These are phyloP conservation scores for Hanseniaspora sp. DNA, from an alignment of 1,139 yeast genomes.

Conservation along the genomic window DNA sequence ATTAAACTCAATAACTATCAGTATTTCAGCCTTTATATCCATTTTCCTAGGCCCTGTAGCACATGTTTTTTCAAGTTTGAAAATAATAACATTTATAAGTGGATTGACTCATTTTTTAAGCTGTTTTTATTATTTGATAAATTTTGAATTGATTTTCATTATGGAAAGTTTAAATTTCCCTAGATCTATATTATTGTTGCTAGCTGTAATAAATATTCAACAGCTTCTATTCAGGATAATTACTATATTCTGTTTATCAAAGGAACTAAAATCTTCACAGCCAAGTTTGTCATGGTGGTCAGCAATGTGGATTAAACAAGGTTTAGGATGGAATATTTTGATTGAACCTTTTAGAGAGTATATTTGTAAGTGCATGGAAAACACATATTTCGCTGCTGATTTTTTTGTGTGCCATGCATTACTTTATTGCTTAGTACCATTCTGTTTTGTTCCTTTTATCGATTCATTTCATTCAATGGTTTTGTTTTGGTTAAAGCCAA, in stretches of 20 bases:
- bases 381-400: slow-evolving; percentile 60
- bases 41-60: slow-evolving; percentile 39
- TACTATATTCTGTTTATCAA: slow-evolving; percentile 40
- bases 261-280: slow-evolving; percentile 48
- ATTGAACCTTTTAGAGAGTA: slow-evolving; percentile 63
- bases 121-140: slow-evolving; percentile 41
- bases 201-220: slow-evolving; percentile 48
- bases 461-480: slow-evolving; percentile 71
- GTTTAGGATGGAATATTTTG: slow-evolving; percentile 46
- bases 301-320: slow-evolving; percentile 59
- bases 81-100: slow-evolving; percentile 37
- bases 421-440: slow-evolving; percentile 49
- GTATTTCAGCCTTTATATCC: slow-evolving; percentile 40
- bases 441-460: slow-evolving; percentile 55
- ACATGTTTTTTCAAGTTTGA: slow-evolving; percentile 19
- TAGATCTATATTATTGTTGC: slow-evolving; percentile 46
- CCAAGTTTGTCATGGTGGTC: slow-evolving; percentile 79
- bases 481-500: slow-evolving; percentile 72
- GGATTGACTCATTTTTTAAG: slow-evolving; percentile 43
- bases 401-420: slow-evolving; percentile 58
- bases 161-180: slow-evolving; percentile 55
- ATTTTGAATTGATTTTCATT: slow-evolving; percentile 51
- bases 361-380: slow-evolving; percentile 55
- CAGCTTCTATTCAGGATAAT: slow-evolving; percentile 40
- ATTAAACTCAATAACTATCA: slow-evolving; percentile 37